Percentiles rank a stretch among this genome's conserved stretches.
phyloP scores from a whole-genome alignment of 108 stramenopile genomes.

The Nitzschia sp. region DNA sequence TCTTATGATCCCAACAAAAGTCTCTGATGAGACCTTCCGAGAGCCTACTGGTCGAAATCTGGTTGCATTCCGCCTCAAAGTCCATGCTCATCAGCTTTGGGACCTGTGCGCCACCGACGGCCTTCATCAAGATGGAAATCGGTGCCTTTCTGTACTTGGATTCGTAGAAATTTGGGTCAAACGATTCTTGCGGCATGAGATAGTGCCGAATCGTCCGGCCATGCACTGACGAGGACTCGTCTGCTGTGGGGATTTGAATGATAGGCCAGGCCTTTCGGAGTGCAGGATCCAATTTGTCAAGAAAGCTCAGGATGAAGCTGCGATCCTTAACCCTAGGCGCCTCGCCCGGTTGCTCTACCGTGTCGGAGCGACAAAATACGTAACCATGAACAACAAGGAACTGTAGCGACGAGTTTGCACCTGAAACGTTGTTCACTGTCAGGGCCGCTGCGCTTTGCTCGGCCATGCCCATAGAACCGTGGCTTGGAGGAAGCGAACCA shows the following conservation, averaged over 20 bases:
- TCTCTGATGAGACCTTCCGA: conserved; percentile 26
- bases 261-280: conserved; percentile 45
- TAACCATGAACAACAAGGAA: conserved; percentile 39
- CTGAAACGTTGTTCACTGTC: background rate
- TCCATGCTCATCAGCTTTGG: conserved; percentile 15
- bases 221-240: background rate
- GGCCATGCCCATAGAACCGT: background rate
- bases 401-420: background rate
- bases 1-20: conserved; percentile 24
- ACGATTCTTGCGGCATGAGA: conserved; percentile 17
- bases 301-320: background rate
- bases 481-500: background rate
- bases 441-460: background rate
- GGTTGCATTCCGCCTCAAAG: conserved; percentile 36
- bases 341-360: background rate
- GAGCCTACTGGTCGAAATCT: conserved; percentile 11
- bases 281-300: conserved; percentile 8
- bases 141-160: conserved; percentile 44
- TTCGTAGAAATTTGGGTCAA: conserved; percentile 40
- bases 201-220: conserved; percentile 17
- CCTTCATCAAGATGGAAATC: conserved; percentile 5
- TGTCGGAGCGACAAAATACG: conserved; percentile 21
- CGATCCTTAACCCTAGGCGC: background rate
- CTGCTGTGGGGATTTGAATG: conserved; percentile 35
- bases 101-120: conserved; percentile 6